phyloP scores from a whole-genome alignment of 1,284 basidiomycete genomes.

The Schizopora paradoxa region DNA sequence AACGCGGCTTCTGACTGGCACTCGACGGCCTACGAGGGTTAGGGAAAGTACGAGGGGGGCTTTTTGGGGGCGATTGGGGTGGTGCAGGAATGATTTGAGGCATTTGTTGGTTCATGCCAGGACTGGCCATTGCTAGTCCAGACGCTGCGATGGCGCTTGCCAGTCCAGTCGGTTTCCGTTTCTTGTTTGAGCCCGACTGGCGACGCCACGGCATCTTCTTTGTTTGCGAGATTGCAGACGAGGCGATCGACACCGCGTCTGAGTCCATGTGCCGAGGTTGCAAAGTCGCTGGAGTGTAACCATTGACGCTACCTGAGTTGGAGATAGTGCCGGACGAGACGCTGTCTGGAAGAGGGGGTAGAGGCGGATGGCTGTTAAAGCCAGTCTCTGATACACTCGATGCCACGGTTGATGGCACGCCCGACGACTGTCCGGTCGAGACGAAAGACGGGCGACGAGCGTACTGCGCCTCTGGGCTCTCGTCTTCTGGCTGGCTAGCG shows the following conservation, averaged over 20 bases:
- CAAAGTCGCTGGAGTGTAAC: slow-evolving; percentile 22
- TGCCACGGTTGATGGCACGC: too few relatives aligned
- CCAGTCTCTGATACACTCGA: too few relatives aligned
- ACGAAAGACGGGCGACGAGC: slow-evolving; percentile 23
- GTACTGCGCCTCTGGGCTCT: slow-evolving; percentile 4
- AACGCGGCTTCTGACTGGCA: slow-evolving; percentile 20
- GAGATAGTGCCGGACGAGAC: slow-evolving; percentile 23
- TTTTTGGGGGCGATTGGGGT: background rate
- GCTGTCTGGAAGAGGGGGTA: too few relatives aligned
- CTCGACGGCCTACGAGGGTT: slow-evolving; percentile 10
- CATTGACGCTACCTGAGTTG: slow-evolving; percentile 21
- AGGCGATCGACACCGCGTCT: slow-evolving; percentile 38
- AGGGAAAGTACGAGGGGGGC: slow-evolving; percentile 3
- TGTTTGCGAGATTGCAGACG: slow-evolving; percentile 25
- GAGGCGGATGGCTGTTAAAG: too few relatives aligned
- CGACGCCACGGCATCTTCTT: slow-evolving; percentile 33
- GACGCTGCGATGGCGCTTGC: slow-evolving; percentile 64
- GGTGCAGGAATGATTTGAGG: slow-evolving; percentile 31
- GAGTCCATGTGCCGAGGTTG: slow-evolving; percentile 31
- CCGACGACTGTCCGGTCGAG: too few relatives aligned
- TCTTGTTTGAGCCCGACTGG: slow-evolving; percentile 25
- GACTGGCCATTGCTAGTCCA: slow-evolving; percentile 60
- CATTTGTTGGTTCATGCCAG: slow-evolving; percentile 41
- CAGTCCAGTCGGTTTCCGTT: slow-evolving; percentile 43
- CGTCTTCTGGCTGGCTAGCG: slow-evolving; percentile 20